Evolutionary conservation across 768 basidiomycete species (phyloP).

Genomic region (Lactarius pseudohatsudake): DNA sequence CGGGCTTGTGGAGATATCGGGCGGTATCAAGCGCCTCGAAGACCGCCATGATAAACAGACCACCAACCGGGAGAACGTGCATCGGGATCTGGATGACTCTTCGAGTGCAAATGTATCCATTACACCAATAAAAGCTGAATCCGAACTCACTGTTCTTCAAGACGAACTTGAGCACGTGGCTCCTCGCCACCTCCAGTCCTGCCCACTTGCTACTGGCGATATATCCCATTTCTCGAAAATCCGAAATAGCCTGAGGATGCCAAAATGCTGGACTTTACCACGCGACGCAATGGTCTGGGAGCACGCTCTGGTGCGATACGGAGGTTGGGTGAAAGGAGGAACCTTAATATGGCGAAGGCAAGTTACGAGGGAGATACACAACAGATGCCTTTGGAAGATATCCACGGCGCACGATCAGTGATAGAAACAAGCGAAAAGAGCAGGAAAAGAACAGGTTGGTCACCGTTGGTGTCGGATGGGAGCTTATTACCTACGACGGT

Average conservation of each 20-base stretch:
- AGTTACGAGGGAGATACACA: conserved; percentile 74
- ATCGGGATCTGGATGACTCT: conserved; percentile 63
- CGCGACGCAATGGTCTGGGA: conserved; percentile 80
- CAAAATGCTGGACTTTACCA: conserved; percentile 82
- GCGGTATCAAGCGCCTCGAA: conserved; percentile 70
- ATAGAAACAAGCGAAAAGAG: background rate
- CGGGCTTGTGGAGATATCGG: conserved; percentile 64
- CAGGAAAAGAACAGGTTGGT: no score
- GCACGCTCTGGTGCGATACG: conserved; percentile 73
- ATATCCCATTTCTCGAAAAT: conserved; percentile 65
- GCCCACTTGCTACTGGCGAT: conserved; percentile 45
- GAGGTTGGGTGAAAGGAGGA: conserved; percentile 84
- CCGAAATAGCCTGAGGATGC: conserved; percentile 55
- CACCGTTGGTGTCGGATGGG: no score
- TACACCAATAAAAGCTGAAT: background rate
- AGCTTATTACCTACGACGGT: no score
- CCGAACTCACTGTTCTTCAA: conserved; percentile 46
- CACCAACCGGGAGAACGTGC: conserved; percentile 60
- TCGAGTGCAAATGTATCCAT: conserved; percentile 22
- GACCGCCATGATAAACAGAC: conserved; percentile 57
- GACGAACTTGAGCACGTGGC: conserved; percentile 42
- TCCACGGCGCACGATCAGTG: conserved; percentile 3
- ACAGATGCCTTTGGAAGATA: conserved; percentile 61
- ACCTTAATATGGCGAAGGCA: conserved; percentile 63
- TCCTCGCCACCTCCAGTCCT: conserved; percentile 38